These are phyloP conservation scores for Orobanche coerulescens DNA, from an alignment of 257 asterid genomes.

Conservation along the genomic window DNA sequence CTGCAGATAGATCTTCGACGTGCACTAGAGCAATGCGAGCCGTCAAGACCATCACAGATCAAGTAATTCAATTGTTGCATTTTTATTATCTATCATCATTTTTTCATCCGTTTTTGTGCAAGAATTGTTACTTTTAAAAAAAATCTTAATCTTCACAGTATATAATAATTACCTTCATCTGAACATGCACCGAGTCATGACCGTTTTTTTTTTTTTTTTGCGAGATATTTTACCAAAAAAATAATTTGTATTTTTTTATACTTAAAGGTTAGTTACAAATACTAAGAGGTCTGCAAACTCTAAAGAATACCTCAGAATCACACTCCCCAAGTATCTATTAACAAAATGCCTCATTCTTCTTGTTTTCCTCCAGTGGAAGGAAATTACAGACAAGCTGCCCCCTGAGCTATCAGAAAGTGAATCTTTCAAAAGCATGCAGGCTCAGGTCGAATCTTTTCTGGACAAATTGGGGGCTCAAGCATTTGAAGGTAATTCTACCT, in stretches of 20 bases:
- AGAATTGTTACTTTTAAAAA: neutral
- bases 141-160: too few species aligned
- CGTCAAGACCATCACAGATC: slow-evolving; percentile 48
- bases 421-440: slow-evolving; percentile 35
- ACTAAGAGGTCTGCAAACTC: too few species aligned
- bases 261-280: too few species aligned
- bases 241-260: too few species aligned
- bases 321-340: slow-evolving; percentile 15
- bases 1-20: slow-evolving; percentile 57
- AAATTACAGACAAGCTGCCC: slow-evolving; percentile 56
- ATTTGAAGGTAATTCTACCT: slow-evolving; percentile 27
- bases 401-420: slow-evolving; percentile 51
- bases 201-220: too few species aligned
- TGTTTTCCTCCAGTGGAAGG: slow-evolving; percentile 51
- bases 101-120: neutral
- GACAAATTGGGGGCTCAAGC: slow-evolving; percentile 32
- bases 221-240: too few species aligned
- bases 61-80: slow-evolving; percentile 35
- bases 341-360: slow-evolving; percentile 1
- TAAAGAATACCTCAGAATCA: too few species aligned
- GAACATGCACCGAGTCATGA: too few species aligned
- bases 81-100: too few species aligned
- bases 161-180: too few species aligned
- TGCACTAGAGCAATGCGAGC: slow-evolving; percentile 44
- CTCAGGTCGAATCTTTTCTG: slow-evolving; percentile 49